phyloP scores from a whole-genome alignment of 495 filamentous ascomycete species.

The Lepraria neglecta region DNA sequence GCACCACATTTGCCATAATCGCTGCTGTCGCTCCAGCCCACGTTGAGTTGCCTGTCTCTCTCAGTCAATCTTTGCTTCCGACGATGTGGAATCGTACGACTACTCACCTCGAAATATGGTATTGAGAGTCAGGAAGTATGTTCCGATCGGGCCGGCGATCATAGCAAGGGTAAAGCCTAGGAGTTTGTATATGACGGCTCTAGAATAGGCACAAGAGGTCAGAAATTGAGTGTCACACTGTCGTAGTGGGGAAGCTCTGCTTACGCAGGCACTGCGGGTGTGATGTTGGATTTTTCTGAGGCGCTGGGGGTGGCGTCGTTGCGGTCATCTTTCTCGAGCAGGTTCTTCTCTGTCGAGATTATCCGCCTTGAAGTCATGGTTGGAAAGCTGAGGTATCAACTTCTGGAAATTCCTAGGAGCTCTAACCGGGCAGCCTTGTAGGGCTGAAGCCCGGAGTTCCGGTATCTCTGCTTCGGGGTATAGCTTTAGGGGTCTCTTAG shows the following conservation, averaged over 20 bases:
- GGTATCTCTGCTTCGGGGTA: too few relatives aligned
- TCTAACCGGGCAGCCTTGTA: too few relatives aligned
- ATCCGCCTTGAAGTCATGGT: conserved; percentile 55
- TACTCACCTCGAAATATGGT: conserved; percentile 67
- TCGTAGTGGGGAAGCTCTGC: conserved; percentile 29
- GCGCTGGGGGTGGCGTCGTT: conserved; percentile 23
- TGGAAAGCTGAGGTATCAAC: too few relatives aligned
- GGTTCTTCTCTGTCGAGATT: conserved; percentile 46
- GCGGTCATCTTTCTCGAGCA: conserved; percentile 49
- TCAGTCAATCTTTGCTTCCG: conserved; percentile 13
- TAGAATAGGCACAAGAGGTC: conserved; percentile 31
- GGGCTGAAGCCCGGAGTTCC: too few relatives aligned
- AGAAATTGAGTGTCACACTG: conserved; percentile 21
- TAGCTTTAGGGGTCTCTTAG: too few relatives aligned
- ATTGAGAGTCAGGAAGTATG: conserved; percentile 77
- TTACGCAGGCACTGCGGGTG: conserved; percentile 70
- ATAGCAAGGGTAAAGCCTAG: conserved; percentile 86
- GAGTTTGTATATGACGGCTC: conserved; percentile 82
- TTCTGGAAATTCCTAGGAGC: too few relatives aligned
- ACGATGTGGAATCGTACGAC: neutral
- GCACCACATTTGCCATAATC: conserved; percentile 81
- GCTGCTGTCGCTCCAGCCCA: conserved; percentile 80
- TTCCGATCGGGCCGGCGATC: conserved; percentile 74
- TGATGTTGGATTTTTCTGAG: conserved; percentile 37
- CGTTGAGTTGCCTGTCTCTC: conserved; percentile 69